A percentile compares a stretch with the other conserved stretches of the same genome.
phyloP scores from a whole-genome alignment of 768 basidiomycete species.

The Stropharia rugosoannulata region DNA sequence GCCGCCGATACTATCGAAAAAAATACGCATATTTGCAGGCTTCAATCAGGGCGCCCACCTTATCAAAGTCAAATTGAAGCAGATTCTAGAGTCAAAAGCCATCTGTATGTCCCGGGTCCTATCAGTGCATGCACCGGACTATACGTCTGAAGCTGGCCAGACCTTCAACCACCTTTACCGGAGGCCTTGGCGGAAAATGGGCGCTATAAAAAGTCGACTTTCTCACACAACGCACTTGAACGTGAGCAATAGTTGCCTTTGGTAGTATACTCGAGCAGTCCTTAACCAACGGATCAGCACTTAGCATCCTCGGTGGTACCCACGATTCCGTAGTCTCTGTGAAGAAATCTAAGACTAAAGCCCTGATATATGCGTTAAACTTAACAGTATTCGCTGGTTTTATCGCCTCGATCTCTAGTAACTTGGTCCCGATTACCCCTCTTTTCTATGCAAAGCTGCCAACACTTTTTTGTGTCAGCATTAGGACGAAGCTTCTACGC shows the following conservation, averaged over 20 bases:
- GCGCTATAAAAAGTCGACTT: constrained; percentile 1
- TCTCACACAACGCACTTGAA: constrained; percentile 7
- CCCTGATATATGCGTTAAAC: not conserved
- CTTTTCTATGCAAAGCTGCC: too few species aligned
- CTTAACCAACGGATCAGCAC: constrained; percentile 7
- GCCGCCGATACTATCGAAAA: too few species aligned
- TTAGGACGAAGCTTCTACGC: too few species aligned
- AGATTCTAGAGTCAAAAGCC: too few species aligned
- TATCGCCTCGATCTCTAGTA: too few species aligned
- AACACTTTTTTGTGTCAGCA: too few species aligned
- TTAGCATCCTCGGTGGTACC: constrained; percentile 3
- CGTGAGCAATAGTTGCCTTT: constrained; percentile 17
- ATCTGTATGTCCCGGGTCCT: too few species aligned
- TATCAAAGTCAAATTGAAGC: too few species aligned
- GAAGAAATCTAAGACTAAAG: not conserved
- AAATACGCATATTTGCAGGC: too few species aligned
- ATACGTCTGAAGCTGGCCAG: not conserved
- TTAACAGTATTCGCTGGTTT: too few species aligned
- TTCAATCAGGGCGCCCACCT: too few species aligned
- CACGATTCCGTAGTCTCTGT: not conserved
- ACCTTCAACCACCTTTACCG: not conserved
- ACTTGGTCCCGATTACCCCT: too few species aligned
- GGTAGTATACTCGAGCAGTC: constrained; percentile 2
- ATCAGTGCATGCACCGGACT: not conserved
- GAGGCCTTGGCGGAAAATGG: not conserved